Conservation (phyloP, 2,329 filamentous ascomycete genomes). For the Ascochyta fabae region DNA sequence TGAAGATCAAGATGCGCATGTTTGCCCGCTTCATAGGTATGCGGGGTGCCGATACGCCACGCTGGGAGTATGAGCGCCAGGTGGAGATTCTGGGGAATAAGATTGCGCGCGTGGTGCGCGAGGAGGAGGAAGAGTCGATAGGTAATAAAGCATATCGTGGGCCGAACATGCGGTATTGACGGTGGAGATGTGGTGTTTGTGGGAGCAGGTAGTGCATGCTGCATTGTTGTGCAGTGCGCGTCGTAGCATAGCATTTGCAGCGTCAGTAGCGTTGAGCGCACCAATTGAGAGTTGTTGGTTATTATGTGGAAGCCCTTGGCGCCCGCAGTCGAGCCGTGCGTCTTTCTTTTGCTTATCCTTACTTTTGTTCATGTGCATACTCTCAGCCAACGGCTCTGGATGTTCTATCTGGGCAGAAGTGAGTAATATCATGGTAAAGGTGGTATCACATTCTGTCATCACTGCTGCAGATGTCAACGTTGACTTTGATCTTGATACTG, state of each 20-base stretch:
- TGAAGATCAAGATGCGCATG: slow-evolving; percentile 68
- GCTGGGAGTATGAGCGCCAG: slow-evolving; percentile 54
- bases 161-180: slow-evolving; percentile 8
- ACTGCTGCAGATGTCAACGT: neutral
- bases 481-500: neutral
- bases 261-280: neutral
- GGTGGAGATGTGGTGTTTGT: neutral
- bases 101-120: slow-evolving; percentile 31
- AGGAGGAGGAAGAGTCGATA: slow-evolving; percentile 23
- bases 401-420: too few species aligned
- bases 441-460: neutral
- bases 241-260: slow-evolving; percentile 8
- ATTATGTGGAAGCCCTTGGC: too few species aligned
- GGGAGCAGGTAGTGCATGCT: neutral
- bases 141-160: slow-evolving; percentile 23
- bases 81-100: slow-evolving; percentile 42
- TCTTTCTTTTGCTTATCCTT: too few species aligned
- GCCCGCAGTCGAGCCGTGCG: too few species aligned
- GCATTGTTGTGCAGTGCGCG: neutral
- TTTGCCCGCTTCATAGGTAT: slow-evolving; percentile 78
- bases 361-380: too few species aligned
- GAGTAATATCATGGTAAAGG: neutral
- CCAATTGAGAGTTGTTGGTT: neutral
- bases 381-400: too few species aligned
- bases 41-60: slow-evolving; percentile 64